These are phyloP conservation scores for Raphanus raphanistrum DNA, from an alignment of 345 rosid genomes.

Conservation along the genomic window DNA sequence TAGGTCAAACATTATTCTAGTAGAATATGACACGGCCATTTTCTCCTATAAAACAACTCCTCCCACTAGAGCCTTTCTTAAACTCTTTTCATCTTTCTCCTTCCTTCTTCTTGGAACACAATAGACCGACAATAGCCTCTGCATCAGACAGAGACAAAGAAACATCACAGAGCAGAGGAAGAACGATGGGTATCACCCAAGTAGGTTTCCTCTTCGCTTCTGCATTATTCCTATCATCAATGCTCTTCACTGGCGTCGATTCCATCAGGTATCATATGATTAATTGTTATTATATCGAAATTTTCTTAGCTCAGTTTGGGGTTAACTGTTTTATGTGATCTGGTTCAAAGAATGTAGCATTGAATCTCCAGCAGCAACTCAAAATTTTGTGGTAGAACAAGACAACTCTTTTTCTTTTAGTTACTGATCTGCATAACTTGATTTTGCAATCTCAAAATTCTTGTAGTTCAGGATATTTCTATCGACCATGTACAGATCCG, in stretches of 20 bases:
- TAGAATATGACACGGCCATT: slow-evolving; percentile 11
- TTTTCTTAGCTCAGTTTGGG: neutral
- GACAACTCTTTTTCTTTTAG: slow-evolving; percentile 1
- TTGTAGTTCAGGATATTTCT: neutral
- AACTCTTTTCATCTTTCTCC: slow-evolving; percentile 22
- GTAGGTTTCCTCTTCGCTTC: slow-evolving; percentile 35
- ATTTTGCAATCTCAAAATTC: slow-evolving; percentile 12
- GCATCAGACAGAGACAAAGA: slow-evolving; percentile 15
- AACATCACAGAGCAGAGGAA: slow-evolving; percentile 11
- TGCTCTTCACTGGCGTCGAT: slow-evolving; percentile 42
- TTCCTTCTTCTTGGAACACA: slow-evolving; percentile 22
- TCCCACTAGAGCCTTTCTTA: slow-evolving; percentile 16
- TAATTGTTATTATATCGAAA: neutral
- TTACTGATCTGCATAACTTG: slow-evolving; percentile 8
- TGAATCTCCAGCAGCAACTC: slow-evolving; percentile 8
- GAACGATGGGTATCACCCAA: slow-evolving; percentile 43
- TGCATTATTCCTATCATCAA: slow-evolving; percentile 45
- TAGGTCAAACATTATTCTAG: slow-evolving; percentile 2
- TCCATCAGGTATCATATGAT: slow-evolving; percentile 37
- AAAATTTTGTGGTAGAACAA: neutral
- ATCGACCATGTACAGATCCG: neutral
- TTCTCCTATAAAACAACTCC: slow-evolving; percentile 34
- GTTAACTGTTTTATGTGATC: slow-evolving; percentile 2
- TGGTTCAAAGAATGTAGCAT: slow-evolving; percentile 12
- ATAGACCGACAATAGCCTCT: slow-evolving; percentile 35